Evolutionary conservation across 2,329 filamentous ascomycete species (phyloP).

Genomic region (Tolypocladium tundrense): DNA sequence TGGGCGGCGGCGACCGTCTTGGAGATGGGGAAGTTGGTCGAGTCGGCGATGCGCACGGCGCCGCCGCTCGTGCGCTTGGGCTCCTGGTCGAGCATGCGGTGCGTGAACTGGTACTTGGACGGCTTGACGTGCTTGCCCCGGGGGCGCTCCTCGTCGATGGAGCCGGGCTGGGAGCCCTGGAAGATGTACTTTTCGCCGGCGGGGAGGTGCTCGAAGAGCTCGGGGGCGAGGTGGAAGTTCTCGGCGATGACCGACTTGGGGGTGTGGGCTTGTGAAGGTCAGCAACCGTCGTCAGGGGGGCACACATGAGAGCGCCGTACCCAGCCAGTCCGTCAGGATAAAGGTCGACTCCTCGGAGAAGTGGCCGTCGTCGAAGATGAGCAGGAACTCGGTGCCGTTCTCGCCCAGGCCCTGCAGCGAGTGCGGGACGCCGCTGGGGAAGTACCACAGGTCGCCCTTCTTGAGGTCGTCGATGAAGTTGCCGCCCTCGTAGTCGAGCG

Average conservation of each 20-base stretch:
- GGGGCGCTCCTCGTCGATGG: conserved; percentile 56
- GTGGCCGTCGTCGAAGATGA: conserved; percentile 37
- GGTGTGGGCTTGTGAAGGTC: conserved; percentile 43
- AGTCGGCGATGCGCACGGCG: conserved; percentile 63
- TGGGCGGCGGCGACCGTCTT: conserved; percentile 64
- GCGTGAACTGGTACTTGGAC: conserved; percentile 59
- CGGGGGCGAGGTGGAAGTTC: conserved; percentile 63
- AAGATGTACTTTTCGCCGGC: conserved; percentile 67
- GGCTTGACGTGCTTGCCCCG: conserved; percentile 51
- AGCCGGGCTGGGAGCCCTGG: conserved; percentile 53
- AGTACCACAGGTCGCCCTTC: conserved; percentile 74
- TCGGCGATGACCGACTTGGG: conserved; percentile 62
- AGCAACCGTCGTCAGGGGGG: neutral
- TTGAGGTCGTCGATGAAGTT: conserved; percentile 68
- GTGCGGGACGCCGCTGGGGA: conserved; percentile 67
- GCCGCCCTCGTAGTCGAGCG: conserved; percentile 63
- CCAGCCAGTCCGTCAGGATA: conserved; percentile 62
- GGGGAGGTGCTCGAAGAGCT: conserved; percentile 60
- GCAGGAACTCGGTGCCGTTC: conserved; percentile 44
- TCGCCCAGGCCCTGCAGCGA: conserved; percentile 61
- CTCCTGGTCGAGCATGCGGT: conserved; percentile 60
- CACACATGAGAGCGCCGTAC: conserved; percentile 17
- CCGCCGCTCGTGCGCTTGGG: conserved; percentile 59
- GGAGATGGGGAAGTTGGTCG: conserved; percentile 65
- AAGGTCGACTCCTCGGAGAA: conserved; percentile 59